Base-by-base conservation (phyloP, 2,329 filamentous ascomycete genomes). In the Chaetoscypha palmicola region DNA sequence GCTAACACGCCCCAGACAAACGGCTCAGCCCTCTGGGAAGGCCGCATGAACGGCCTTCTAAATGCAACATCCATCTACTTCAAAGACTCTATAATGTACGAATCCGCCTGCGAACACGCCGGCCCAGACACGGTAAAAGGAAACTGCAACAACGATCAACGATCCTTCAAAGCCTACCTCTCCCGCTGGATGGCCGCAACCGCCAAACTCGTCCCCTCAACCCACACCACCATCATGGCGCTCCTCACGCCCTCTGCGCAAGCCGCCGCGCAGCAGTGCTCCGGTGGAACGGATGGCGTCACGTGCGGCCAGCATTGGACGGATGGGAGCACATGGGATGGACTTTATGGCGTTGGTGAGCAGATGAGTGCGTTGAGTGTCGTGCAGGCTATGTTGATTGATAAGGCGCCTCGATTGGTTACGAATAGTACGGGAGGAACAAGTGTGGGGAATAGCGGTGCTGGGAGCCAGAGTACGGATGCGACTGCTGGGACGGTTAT, bases 351-450 rank as follows among this genome's bases (percentile, higher is more conserved):
- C 8, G 73, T 84, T 2, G 81, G 81, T 9, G 79, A 85, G 61
- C 81, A 86, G 62, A 85, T 86, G 81, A 70, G 76, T 1, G 79
- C 76, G 3, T 66, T 85, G 58, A 79, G 84, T 54, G 69, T 83
- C 7, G 72, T 83, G 3, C 70, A 85, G 33, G 70, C 71, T 23
- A 79, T 76, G 52, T 68, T 81, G 62, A 72, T 82, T 38, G 56
- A 68, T 33, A 47, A 67, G 1, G 62, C 64, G 11, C 43, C 53
- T 0, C 54, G 61, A 1, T 69, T 72, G 0, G 63, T 71, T 26
- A 75, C 70, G 3, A 60, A 67, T 12, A 56, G 65, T 4, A 76
- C 63, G 1, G 81, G 81, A 46, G 81, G 81, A 22, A 82, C 69
- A 2, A 76, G 72, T 51, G 62, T 63, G 38, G 69, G 63, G 1